Base-by-base conservation (phyloP, 1,284 basidiomycete species). In the Puccinia triticina region DNA sequence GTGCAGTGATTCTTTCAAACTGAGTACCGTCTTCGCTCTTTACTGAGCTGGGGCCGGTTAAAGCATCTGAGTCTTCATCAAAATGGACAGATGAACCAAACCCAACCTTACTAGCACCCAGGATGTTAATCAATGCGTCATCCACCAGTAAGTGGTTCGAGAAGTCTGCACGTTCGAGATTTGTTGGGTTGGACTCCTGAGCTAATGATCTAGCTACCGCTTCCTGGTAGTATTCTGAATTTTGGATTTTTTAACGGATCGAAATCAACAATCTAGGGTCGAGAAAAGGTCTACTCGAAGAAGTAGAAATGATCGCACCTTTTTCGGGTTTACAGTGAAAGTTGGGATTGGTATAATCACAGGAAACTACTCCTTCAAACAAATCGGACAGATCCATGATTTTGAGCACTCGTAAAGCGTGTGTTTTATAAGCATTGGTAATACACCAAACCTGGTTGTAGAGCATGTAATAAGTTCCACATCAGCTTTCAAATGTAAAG, bases 281-380 rank as follows among this genome's bases (percentile, higher is more conserved):
- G 3, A 40, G 29, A 66, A 55, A 37, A 73, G 16, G 4, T 2
- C 18, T 3, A 34, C 14, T 53, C 5, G 50, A 18, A 21, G 18
- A 73, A 10, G n/a, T n/a, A 21, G 26, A 61, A 53, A 43, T 3
- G 16, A 26, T 32, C 29, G 72, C 74, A 82, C 79, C 79, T 64
- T 74, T 64, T 53, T 95, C 93, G 12, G 94, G 94, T 86, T 96
- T 96, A 88, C 94, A 95, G 7, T 89, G 89, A 87, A 96, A 94
- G 83, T 92, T 87, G 21, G 90, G 89, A 55, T 90, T 85, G 11
- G 89, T 87, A 84, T 96, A 96, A 87, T 96, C 91, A 85, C 94
- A 96, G 85, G 89, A 96, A 12, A 94, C 90, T 21, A 95, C 86
- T 18, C 91, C 93, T 84, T 96, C 94, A 81, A 96, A 89, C 74